Conservation (phyloP, 345 rosid genomes). For the Pelargonium nanum region DNA sequence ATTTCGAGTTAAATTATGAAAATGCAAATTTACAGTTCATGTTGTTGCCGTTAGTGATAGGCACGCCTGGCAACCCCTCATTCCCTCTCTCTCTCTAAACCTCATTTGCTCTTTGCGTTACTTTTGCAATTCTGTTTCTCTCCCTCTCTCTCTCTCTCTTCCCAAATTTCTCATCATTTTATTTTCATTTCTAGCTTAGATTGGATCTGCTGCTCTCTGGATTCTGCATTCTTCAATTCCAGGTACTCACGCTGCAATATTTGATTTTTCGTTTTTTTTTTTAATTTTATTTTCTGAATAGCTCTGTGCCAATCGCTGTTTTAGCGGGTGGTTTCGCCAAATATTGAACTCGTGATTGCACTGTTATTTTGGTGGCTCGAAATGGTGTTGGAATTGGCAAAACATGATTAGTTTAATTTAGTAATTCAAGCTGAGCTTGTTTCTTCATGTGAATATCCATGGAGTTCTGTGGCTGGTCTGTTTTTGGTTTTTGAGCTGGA, state of each 20-base stretch:
- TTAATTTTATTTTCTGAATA: too few species aligned
- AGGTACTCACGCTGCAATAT: too few species aligned
- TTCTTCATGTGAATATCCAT: too few species aligned
- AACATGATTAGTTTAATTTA: not conserved
- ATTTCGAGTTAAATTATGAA: not conserved
- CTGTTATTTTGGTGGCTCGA: too few species aligned
- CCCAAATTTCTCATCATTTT: conserved; percentile 17
- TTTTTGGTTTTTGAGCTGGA: too few species aligned
- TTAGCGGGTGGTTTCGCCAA: not conserved
- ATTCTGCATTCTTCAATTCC: not conserved
- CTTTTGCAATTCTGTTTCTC: conserved; percentile 45
- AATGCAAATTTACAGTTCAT: too few species aligned
- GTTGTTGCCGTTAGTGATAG: conserved; percentile 67
- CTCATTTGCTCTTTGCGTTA: conserved; percentile 16
- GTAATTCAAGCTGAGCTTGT: too few species aligned
- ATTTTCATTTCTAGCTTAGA: conserved; percentile 13
- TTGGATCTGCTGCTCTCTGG: conserved; percentile 49
- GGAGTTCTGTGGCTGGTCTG: not conserved
- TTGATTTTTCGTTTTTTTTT: too few species aligned
- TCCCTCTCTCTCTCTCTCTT: conserved; percentile 21
- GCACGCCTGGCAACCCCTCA: conserved; percentile 71
- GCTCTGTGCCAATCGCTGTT: not conserved
- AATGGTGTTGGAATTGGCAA: not conserved
- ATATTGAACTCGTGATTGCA: not conserved
- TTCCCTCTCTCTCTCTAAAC: too few species aligned